Base-by-base conservation (phyloP, 768 basidiomycete genomes). In the Xerocomus potaroensis region DNA sequence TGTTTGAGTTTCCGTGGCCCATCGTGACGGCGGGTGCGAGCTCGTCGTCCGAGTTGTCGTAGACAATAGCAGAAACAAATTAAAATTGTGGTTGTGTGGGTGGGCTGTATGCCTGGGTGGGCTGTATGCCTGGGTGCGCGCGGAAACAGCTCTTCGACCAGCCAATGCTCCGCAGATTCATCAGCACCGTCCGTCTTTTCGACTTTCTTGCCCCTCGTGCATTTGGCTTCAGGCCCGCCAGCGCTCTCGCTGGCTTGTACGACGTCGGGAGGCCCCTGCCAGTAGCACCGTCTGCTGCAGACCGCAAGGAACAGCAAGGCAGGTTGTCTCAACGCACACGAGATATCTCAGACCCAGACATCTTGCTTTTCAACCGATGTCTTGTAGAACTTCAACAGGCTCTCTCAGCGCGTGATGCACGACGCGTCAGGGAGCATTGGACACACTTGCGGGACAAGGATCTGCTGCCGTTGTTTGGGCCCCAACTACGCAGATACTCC, bases 1-100 rank as follows among this genome's bases (percentile, higher is more conserved):
- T 91, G 75, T 80, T 73, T 26, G 84, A 86, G 61, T 87, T 89
- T 64, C 89, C 89, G 72, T 91, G 88, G 41, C 89, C 87, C 87
- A 89, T 89, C 48, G 36, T 43, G 49, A 26, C 10, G 35, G 14
- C 8, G 23, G 11, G 24, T 27, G 19, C 11, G 34, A 36, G 53
- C 12, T 40, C 42, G 35, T n/a, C 7, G 50, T 47, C 43, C 1
- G 10, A 37, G 38, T n/a, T 24, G n/a, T 22, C 38, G 26, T 27
- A 5, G 26, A 10, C 38, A 12, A 38, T 27, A 49, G 40, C 24
- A 48, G 21, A 35, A n/a, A 39, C 40, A 42, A 53, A 51, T 26
- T n/a, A n/a, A n/a, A n/a, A n/a, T n/a, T n/a, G n/a, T n/a, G n/a
- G n/a, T n/a, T n/a, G n/a, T n/a, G n/a, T n/a, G n/a, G n/a, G n/a